Evolutionary conservation across 352 stramenopile species (phyloP).

Genomic region (Plasmopara viticola): DNA sequence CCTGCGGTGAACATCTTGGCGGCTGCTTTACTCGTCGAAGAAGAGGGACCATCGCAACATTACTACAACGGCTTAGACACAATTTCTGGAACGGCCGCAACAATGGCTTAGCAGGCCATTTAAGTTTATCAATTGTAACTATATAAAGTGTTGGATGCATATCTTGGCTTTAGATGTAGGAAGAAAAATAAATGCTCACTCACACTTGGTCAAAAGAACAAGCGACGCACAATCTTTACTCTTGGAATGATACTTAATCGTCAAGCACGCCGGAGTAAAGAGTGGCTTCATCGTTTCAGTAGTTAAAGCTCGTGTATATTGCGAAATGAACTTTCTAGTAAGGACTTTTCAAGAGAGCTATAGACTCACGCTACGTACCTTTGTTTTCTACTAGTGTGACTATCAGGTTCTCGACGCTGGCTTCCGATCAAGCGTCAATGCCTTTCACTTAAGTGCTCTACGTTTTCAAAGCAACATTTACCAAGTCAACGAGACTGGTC

Average conservation of each 20-base stretch:
- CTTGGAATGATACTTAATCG: background rate
- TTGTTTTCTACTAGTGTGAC: conserved; percentile 5
- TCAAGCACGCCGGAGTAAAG: background rate
- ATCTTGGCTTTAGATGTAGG: too few species aligned
- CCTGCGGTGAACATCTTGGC: conserved; percentile 9
- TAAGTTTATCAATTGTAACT: too few species aligned
- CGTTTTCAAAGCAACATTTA: conserved; percentile 12
- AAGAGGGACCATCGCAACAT: conserved; percentile 6
- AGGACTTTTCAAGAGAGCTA: background rate
- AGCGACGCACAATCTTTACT: conserved; percentile 5
- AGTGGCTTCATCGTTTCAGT: conserved; percentile 5
- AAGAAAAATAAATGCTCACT: background rate
- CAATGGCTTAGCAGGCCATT: conserved; percentile 9
- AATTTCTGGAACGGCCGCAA: conserved; percentile 6
- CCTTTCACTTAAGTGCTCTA: conserved; percentile 7
- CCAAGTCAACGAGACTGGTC: conserved; percentile 3
- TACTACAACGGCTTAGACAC: conserved; percentile 11
- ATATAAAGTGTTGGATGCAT: too few species aligned
- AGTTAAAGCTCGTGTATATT: background rate
- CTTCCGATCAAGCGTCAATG: background rate
- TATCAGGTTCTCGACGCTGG: conserved; percentile 9
- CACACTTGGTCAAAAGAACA: conserved; percentile 9
- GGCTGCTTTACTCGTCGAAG: conserved; percentile 10
- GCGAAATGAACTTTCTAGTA: background rate
- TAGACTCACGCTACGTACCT: background rate